Evolutionary conservation across 768 basidiomycete genomes (phyloP).

Genomic region (Lactarius hatsudake): DNA sequence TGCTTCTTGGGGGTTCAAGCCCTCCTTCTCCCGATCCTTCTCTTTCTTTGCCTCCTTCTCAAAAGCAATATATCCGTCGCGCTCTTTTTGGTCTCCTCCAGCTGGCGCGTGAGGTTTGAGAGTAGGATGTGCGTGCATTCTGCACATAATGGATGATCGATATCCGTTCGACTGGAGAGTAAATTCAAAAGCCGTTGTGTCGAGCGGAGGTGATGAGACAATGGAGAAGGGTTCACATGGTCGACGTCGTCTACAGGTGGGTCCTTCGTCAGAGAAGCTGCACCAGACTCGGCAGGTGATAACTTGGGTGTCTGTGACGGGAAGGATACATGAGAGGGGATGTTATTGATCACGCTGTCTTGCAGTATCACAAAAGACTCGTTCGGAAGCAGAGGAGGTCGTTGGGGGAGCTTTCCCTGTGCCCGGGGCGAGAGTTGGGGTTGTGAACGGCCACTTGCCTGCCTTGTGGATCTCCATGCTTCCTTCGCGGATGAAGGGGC

Average conservation of each 20-base stretch:
- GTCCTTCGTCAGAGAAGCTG: slow-evolving; percentile 34
- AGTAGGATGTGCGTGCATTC: slow-evolving; percentile 90
- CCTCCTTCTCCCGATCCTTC: slow-evolving; percentile 66
- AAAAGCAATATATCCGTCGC: slow-evolving; percentile 91
- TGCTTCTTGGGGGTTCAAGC: slow-evolving; percentile 58
- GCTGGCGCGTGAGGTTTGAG: slow-evolving; percentile 66
- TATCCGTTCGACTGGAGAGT: slow-evolving; percentile 70
- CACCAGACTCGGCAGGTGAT: slow-evolving; percentile 39
- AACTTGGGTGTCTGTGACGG: slow-evolving; percentile 45
- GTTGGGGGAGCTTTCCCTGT: slow-evolving; percentile 60
- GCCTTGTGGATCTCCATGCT: slow-evolving; percentile 61
- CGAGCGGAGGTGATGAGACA: slow-evolving; percentile 76
- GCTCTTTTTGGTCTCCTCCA: slow-evolving; percentile 88
- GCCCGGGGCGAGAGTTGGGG: slow-evolving; percentile 50
- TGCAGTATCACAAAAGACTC: slow-evolving; percentile 92
- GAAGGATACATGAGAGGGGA: slow-evolving; percentile 53
- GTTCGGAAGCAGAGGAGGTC: slow-evolving; percentile 55
- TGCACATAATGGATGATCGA: slow-evolving; percentile 92
- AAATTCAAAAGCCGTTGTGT: slow-evolving; percentile 73
- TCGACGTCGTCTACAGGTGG: slow-evolving; percentile 46
- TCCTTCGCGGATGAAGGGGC: slow-evolving; percentile 52
- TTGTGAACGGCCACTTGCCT: slow-evolving; percentile 34
- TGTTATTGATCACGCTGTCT: slow-evolving; percentile 73
- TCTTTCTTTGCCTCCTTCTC: slow-evolving; percentile 85
- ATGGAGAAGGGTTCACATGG: slow-evolving; percentile 63